Conservation (phyloP, 2,329 filamentous ascomycete species). For the Anthostomella pinea region DNA sequence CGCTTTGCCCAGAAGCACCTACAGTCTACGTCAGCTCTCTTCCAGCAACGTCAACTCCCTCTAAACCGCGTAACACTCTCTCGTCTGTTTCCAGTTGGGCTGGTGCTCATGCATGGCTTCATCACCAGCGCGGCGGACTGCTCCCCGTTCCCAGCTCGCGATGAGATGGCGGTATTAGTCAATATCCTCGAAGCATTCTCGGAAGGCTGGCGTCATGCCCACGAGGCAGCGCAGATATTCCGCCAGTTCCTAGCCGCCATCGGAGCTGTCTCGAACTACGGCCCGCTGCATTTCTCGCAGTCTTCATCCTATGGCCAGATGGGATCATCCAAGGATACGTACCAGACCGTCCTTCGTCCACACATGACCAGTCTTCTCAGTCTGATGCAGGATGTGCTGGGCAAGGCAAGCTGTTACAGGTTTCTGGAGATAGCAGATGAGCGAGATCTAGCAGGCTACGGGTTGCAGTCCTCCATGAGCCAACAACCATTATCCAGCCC, state of each 20-base stretch:
- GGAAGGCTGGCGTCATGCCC: constrained; percentile 33
- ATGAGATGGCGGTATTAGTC: constrained; percentile 35
- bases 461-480: neutral
- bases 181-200: constrained; percentile 39
- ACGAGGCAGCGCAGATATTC: constrained; percentile 34
- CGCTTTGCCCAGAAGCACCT: constrained; percentile 41
- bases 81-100: constrained; percentile 36
- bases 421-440: constrained; percentile 10
- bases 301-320: constrained; percentile 6
- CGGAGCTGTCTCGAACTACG: constrained; percentile 15
- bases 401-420: constrained; percentile 32
- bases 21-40: constrained; percentile 39
- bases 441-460: neutral
- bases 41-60: constrained; percentile 42
- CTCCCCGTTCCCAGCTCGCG: constrained; percentile 29
- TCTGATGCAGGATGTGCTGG: constrained; percentile 34
- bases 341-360: constrained; percentile 18
- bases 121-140: constrained; percentile 17
- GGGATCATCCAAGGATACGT: constrained; percentile 16
- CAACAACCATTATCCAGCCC: constrained; percentile 2
- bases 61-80: constrained; percentile 42
- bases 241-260: constrained; percentile 29
- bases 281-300: constrained; percentile 15
- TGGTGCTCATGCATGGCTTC: constrained; percentile 36
- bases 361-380: constrained; percentile 20